Evolutionary conservation across 306 rosid species (phyloP).

Genomic region (Inga oerstediana): DNA sequence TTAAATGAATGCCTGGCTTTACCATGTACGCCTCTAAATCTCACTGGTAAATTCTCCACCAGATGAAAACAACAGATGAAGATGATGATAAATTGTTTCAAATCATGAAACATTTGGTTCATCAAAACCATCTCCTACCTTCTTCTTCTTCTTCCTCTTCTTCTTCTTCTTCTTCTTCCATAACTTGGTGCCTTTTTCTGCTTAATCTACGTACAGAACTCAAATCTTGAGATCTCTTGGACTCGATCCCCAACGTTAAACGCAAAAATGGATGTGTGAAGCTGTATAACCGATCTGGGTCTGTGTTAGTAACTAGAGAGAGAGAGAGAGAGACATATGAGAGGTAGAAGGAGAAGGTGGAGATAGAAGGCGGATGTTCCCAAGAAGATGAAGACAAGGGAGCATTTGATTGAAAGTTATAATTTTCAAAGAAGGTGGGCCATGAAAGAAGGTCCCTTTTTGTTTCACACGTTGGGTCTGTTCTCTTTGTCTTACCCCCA

Average conservation of each 20-base stretch:
- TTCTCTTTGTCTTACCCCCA: slow-evolving; percentile 55
- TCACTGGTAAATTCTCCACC: slow-evolving; percentile 52
- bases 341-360: neutral
- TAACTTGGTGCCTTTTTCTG: slow-evolving; percentile 31
- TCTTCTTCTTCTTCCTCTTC: slow-evolving; percentile 20
- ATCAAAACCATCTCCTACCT: slow-evolving; percentile 4
- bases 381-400: slow-evolving; percentile 73
- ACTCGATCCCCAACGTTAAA: neutral
- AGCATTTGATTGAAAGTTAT: slow-evolving; percentile 37
- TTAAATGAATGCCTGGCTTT: slow-evolving; percentile 75
- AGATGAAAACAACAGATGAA: slow-evolving; percentile 4
- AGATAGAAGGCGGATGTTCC: slow-evolving; percentile 48
- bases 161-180: slow-evolving; percentile 40
- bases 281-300: neutral
- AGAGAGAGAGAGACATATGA: slow-evolving; percentile 20
- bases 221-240: neutral
- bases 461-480: slow-evolving; percentile 77
- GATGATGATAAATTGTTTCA: neutral
- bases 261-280: neutral
- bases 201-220: slow-evolving; percentile 9
- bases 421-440: slow-evolving; percentile 43
- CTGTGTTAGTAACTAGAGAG: neutral
- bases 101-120: slow-evolving; percentile 23
- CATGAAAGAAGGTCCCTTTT: slow-evolving; percentile 51
- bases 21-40: slow-evolving; percentile 82